Conservation (phyloP, 306 rosid genomes). For the Canavalia gladiata region DNA sequence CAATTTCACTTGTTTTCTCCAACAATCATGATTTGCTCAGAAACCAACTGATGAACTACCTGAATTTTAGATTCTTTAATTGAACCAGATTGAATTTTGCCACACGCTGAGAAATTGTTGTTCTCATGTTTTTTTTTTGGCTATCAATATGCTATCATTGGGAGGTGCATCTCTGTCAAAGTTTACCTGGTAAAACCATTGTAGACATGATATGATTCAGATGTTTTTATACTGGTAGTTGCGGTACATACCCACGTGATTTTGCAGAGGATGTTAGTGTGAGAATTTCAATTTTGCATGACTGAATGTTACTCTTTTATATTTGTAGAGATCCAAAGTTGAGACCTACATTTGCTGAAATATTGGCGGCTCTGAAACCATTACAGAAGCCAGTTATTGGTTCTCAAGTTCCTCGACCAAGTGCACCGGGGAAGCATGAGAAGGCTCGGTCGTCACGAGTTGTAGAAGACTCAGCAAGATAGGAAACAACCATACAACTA, state of each 20-base stretch:
- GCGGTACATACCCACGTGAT: neutral
- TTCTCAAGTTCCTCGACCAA: conserved; percentile 67
- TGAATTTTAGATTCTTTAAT: neutral
- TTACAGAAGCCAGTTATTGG: conserved; percentile 76
- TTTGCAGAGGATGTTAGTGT: neutral
- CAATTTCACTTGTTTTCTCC: neutral
- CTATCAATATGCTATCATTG: neutral
- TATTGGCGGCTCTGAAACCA: conserved; percentile 89
- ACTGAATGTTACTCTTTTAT: conserved; percentile 43
- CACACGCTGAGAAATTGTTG: neutral
- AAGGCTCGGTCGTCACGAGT: conserved; percentile 54
- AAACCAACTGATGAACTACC: conserved; percentile 1
- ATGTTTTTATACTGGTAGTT: neutral
- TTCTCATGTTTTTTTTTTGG: neutral
- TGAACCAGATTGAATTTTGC: neutral
- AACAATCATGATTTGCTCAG: neutral
- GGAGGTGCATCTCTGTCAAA: neutral
- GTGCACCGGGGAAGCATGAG: conserved; percentile 40
- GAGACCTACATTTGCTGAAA: conserved; percentile 94
- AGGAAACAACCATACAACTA: conserved; percentile 50
- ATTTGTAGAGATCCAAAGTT: conserved; percentile 80
- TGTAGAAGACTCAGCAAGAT: conserved; percentile 58
- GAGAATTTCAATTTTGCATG: conserved; percentile 5
- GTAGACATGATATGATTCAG: conserved; percentile 14
- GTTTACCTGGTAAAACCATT: conserved; percentile 1